Percentiles rank a stretch among this genome's conserved stretches.
Evolutionary conservation across 306 rosid genomes (phyloP).

Genomic region (Cicer chorassanicum): DNA sequence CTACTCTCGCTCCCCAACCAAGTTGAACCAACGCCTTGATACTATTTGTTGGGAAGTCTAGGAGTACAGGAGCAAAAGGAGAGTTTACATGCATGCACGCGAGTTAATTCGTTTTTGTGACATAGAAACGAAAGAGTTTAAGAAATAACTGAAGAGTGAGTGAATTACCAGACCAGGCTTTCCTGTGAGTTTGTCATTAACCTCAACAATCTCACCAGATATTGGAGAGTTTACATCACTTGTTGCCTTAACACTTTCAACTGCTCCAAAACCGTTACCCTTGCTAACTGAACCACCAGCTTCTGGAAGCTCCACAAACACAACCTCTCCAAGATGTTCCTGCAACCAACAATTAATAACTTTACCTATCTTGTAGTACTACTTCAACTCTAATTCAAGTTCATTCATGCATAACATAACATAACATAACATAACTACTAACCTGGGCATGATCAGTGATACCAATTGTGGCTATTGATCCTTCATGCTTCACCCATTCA

Average conservation of each 20-base stretch:
- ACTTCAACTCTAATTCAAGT: not conserved
- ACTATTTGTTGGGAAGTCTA: too few relatives aligned
- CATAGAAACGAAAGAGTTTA: too few relatives aligned
- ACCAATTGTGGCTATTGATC: constrained; percentile 83
- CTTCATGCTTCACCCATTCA: constrained; percentile 99
- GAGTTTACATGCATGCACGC: too few relatives aligned
- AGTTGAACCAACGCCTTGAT: too few relatives aligned
- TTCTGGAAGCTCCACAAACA: constrained; percentile 94
- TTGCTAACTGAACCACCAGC: constrained; percentile 57
- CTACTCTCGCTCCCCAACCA: too few relatives aligned
- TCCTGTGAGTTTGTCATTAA: constrained; percentile 69
- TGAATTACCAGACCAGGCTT: constrained; percentile 80
- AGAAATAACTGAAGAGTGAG: not conserved
- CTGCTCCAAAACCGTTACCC: constrained; percentile 79
- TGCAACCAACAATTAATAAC: constrained; percentile 38
- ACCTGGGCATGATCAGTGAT: constrained; percentile 98
- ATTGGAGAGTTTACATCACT: constrained; percentile 96
- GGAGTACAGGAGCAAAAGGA: too few relatives aligned
- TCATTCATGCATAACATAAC: too few relatives aligned
- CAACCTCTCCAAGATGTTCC: constrained; percentile 98
- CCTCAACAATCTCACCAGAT: constrained; percentile 87
- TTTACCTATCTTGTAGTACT: not conserved
- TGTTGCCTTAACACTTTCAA: constrained; percentile 97
- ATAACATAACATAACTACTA: not conserved
- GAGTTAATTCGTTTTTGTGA: too few relatives aligned